These are phyloP conservation scores for Cicer bijugum DNA, from an alignment of 306 rosid species.

Conservation along the genomic window DNA sequence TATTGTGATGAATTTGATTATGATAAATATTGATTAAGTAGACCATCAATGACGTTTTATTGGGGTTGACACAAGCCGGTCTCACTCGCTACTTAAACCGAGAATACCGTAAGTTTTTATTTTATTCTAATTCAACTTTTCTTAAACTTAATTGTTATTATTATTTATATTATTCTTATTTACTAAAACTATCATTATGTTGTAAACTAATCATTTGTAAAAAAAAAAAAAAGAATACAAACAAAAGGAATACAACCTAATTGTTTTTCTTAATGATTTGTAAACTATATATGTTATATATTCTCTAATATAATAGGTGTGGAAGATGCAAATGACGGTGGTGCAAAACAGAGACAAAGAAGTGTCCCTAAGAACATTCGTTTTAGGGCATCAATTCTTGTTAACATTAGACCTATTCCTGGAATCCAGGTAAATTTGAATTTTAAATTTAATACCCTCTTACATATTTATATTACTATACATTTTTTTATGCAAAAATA, in stretches of 20 bases:
- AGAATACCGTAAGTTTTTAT: constrained; percentile 50
- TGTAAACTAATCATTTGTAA: background rate
- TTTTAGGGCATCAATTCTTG: constrained; percentile 56
- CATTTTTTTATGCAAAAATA: no score
- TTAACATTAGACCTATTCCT: constrained; percentile 56
- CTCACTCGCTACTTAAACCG: constrained; percentile 57
- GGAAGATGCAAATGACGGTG: constrained; percentile 18
- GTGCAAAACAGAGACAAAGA: background rate
- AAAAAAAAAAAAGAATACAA: background rate
- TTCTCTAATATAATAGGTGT: background rate
- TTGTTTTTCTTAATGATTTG: background rate
- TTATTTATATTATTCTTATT: background rate
- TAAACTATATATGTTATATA: background rate
- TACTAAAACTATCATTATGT: background rate
- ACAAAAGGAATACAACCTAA: background rate
- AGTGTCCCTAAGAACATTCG: constrained; percentile 46
- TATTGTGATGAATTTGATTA: background rate
- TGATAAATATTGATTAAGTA: constrained; percentile 36
- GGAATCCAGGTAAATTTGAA: constrained; percentile 64
- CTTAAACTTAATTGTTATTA: background rate
- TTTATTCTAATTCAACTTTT: background rate
- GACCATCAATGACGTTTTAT: constrained; percentile 71
- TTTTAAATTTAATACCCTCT: background rate
- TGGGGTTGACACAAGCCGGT: constrained; percentile 74
- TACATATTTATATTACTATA: background rate